phyloP scores from a whole-genome alignment of 306 rosid species.

The Herpetospermum pedunculosum region DNA sequence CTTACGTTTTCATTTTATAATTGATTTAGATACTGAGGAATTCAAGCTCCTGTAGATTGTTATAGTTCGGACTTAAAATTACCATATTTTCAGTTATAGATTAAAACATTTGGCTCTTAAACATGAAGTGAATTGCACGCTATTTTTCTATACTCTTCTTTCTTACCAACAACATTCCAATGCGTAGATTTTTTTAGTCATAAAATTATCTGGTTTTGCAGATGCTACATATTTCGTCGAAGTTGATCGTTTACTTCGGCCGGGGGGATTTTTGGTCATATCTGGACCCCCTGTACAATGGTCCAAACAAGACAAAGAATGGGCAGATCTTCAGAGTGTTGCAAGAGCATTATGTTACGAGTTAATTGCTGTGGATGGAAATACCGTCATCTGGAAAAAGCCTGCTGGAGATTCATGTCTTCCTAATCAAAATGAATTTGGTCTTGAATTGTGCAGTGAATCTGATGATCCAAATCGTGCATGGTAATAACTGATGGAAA shows the following conservation, averaged over 20 bases:
- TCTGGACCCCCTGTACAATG: constrained; percentile 99
- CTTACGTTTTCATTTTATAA: not conserved
- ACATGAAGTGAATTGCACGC: not conserved
- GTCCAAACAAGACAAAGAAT: constrained; percentile 96
- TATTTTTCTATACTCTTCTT: not conserved
- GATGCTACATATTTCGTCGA: constrained; percentile 90
- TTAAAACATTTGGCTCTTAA: not conserved
- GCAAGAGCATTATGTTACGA: constrained; percentile 95
- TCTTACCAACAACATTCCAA: not conserved
- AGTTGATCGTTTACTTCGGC: constrained; percentile 95
- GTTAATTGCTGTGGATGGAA: constrained; percentile 79
- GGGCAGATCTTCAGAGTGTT: constrained; percentile 93
- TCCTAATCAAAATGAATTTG: constrained; percentile 82
- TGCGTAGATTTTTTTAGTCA: not conserved
- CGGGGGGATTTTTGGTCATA: constrained; percentile 82
- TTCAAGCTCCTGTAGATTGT: not conserved
- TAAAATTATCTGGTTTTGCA: constrained; percentile 29
- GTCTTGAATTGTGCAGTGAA: constrained; percentile 61
- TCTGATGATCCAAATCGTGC: constrained; percentile 69
- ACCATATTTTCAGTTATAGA: not conserved
- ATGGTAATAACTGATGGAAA: constrained; percentile 40
- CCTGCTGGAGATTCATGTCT: constrained; percentile 59
- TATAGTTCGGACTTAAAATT: not conserved
- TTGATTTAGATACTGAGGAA: not conserved
- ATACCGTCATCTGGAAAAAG: constrained; percentile 92